Base-by-base conservation (phyloP, 2,329 filamentous ascomycete species). In the Oidium heveae region DNA sequence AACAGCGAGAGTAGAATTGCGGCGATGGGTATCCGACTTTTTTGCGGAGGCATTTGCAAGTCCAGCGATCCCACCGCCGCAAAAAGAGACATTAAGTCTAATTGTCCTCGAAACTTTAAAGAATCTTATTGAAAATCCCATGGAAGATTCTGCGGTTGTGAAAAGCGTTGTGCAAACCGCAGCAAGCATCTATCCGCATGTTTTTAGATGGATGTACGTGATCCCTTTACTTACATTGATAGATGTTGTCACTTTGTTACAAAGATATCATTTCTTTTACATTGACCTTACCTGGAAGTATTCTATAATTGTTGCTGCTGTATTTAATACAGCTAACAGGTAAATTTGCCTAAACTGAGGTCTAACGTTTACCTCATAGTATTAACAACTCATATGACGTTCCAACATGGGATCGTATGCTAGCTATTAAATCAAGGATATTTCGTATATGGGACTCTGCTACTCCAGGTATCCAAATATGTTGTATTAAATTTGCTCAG, bases 401-500 rank as follows among this genome's bases (percentile, higher is more conserved):
- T 43, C 74, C 82, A 56, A 79, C 82, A 49, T 98, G 91, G 91
- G 83, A 91, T 64, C 79, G 81, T 59, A 93, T 96, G 77, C 74
- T 79, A 54, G 76, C 80, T 12, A 89, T 96, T 68, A 98, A 98
- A 71, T 79, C 84, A 55, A 84, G 81, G 62, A 91, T 98, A 60
- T 68, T 98, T 57, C 79, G 78, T 57, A 79, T 91, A 63, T 95
- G 93, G 89, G 89, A 95, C 61, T 76, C 73, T 46, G 81, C 85
- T 18, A 71, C 77, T 15, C 74, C 82, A 13, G 82, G 86, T 2
- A 77, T 96, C 58, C 82, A 82, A 62, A 82, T 96, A 66, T 94
- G 87, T 72, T 96, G 91, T 70, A 82, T 96, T 74, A 98, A 98
- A 68, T 98, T 98, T 67, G 82, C 86, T 39, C 89, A 98, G 70